Evolutionary conservation across 1,284 basidiomycete species (phyloP), one percentile per base, ranked within the genome.

Genomic region (Mycena sp.): DNA sequence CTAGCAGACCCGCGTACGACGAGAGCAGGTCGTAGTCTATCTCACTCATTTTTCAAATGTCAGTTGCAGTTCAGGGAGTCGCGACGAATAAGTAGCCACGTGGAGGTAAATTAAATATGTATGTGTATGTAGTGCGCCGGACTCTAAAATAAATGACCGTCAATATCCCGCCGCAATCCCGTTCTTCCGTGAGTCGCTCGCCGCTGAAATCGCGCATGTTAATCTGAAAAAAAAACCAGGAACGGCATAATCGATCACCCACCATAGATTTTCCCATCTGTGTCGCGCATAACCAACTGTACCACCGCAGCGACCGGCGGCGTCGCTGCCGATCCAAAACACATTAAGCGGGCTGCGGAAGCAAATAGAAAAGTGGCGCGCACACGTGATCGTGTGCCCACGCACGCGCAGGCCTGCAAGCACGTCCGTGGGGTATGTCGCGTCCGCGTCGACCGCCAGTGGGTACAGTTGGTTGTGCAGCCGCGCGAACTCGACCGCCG

Each of bases 401-500:
- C 87, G 79, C 3, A 74, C 72, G 48, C 77, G 73, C 28, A 98
- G 80, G 3, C 75, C 87, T 17, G 85, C 78, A 4, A 95, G 63
- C 28, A 90, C 70, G 26, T 83, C 72, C 28, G 71, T 58, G 2
- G 88, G 85, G 70, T 90, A 87, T 0, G 84, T 81, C 64, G 82
- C 77, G 68, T 97, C 95, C 29, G 86, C 83, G 14, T 90, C 85
- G 5, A 93, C 63, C 16, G 53, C 52, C 21, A 41, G 10, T 0
- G 97, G 96, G 65, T 90, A 90, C 28, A 98, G 80, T 74, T 99
- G 97, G 73, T 98, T 88, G 73, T 99, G 96, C n/a, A 98, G 74
- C n/a, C 96, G 84, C 0, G 93, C 90, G 66, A 80, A 85, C 76
- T 99, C 97, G 37, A 99, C 88, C 0, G 96, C 94, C 30, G 84